Percentiles rank a stretch among this genome's conserved stretches.
Conservation (phyloP, 805 yeast genomes). For the Yarrowia yakushimensis region DNA sequence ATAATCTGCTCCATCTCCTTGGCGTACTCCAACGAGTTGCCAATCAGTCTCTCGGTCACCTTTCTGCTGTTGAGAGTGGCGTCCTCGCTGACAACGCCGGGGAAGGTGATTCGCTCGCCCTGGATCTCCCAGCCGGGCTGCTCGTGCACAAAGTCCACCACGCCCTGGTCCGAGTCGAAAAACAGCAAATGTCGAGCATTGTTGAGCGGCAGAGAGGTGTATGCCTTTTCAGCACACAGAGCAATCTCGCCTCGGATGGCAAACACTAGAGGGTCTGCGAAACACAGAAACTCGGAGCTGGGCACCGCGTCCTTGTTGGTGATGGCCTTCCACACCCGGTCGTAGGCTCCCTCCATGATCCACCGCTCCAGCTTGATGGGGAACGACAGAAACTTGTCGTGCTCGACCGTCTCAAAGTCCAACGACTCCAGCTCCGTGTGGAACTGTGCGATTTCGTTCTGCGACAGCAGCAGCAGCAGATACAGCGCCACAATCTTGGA, state of each 20-base stretch:
- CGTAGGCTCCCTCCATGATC: slow-evolving; percentile 95
- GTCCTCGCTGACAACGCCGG: slow-evolving; percentile 41
- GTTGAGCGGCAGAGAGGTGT: slow-evolving; percentile 67
- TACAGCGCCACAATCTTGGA: slow-evolving; percentile 73
- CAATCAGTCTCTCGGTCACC: slow-evolving; percentile 48
- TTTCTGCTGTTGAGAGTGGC: slow-evolving; percentile 36
- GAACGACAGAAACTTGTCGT: slow-evolving; percentile 68
- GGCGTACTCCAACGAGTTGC: slow-evolving; percentile 79
- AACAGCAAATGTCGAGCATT: slow-evolving; percentile 81
- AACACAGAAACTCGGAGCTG: slow-evolving; percentile 72
- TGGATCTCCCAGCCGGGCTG: slow-evolving; percentile 56
- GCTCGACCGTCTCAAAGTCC: slow-evolving; percentile 56
- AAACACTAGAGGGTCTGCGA: slow-evolving; percentile 67
- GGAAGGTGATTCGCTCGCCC: slow-evolving; percentile 44
- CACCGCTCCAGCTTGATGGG: slow-evolving; percentile 89
- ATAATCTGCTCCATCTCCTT: slow-evolving; percentile 89
- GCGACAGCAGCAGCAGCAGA: slow-evolving; percentile 69
- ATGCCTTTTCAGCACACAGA: slow-evolving; percentile 74
- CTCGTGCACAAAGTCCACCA: slow-evolving; percentile 51
- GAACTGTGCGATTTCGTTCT: slow-evolving; percentile 80
- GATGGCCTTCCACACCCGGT: slow-evolving; percentile 78
- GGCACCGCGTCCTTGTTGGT: slow-evolving; percentile 49
- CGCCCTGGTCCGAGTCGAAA: slow-evolving; percentile 54
- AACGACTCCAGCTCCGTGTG: slow-evolving; percentile 84
- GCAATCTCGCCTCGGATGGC: slow-evolving; percentile 88